phyloP scores from a whole-genome alignment of 306 rosid genomes.

The Acmispon strigosus region DNA sequence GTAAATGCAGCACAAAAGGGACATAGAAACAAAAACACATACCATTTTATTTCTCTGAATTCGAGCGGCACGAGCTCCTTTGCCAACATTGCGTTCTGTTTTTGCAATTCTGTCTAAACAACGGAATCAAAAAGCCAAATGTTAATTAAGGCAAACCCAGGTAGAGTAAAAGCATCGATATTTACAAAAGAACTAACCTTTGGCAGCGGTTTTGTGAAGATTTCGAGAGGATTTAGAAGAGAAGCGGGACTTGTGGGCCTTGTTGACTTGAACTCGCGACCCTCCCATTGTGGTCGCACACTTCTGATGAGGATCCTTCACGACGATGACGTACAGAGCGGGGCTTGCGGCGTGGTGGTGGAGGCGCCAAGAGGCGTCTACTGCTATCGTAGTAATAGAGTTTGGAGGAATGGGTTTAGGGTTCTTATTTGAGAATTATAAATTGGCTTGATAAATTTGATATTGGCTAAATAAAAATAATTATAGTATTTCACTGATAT shows the following conservation, averaged over 20 bases:
- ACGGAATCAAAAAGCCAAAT: neutral
- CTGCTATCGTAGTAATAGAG: too few species aligned
- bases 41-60: conserved; percentile 83
- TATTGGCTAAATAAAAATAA: too few species aligned
- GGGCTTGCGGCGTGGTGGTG: too few species aligned
- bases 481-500: too few species aligned
- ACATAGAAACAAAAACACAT: neutral
- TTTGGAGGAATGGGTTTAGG: too few species aligned
- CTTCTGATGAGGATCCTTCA: too few species aligned
- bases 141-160: neutral
- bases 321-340: too few species aligned
- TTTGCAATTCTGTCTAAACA: conserved; percentile 48
- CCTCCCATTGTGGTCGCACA: conserved; percentile 45
- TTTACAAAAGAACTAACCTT: conserved; percentile 19
- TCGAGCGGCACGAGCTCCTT: conserved; percentile 76
- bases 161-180: neutral
- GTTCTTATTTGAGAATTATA: too few species aligned
- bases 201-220: conserved; percentile 52
- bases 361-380: too few species aligned
- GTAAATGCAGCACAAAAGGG: neutral
- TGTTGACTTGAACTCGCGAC: conserved; percentile 55
- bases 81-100: conserved; percentile 45
- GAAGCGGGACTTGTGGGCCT: conserved; percentile 72
- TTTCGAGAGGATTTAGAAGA: conserved; percentile 69
- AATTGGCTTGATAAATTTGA: too few species aligned